Evolutionary conservation across 805 yeast genomes (phyloP), one percentile per base, ranked within the genome.

Genomic region (Saccharomyces eubayanus): DNA sequence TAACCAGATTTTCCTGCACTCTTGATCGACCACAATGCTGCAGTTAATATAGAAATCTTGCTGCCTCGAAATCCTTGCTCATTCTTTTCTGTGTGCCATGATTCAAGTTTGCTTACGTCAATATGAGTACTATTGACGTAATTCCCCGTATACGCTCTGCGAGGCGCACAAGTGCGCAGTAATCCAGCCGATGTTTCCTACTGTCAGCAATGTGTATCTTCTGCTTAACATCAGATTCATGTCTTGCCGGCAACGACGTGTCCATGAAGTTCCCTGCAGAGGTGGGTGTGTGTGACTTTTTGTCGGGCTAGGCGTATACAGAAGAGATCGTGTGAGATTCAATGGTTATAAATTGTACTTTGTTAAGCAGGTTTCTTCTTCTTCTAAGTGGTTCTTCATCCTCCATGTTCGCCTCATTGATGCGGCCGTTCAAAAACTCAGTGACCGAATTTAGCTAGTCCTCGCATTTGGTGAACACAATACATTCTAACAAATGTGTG

Each of bases 101-200:
- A 67, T 87, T 85, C 62, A 98, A 99, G 74, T 11, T 90, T 89
- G 40, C 96, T 97, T 41, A 98, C 20, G 99, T 94, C 56, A 96
- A 94, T 77, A 94, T 98, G 69, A 94, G 94, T 54, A 92, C 88
- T 52, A 94, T 87, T 9, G 97, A 84, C 49, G 98, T 85, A 52
- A 91, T 88, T 72, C 98, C 99, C 31, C 84, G 71, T 30, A 80
- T 46, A 99, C 99, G 56, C 98, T 98, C 67, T 94, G 94, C 48
- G 92, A 81, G 47, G 89, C 96, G 69, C 92, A 94, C 9, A 97
- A 87, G 73, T 94, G 99, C 62, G 98, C 98, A 16, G 99, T 94
- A 70, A 94, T 94, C 98, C 99, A 94, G 69, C 99, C 98, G 53
- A 94, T 89, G 70, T 94, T 98, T 68, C 98, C 98, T 43, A 98